Base-by-base conservation (phyloP, 1,284 basidiomycete genomes). In the Ceratobasidium sp. region DNA sequence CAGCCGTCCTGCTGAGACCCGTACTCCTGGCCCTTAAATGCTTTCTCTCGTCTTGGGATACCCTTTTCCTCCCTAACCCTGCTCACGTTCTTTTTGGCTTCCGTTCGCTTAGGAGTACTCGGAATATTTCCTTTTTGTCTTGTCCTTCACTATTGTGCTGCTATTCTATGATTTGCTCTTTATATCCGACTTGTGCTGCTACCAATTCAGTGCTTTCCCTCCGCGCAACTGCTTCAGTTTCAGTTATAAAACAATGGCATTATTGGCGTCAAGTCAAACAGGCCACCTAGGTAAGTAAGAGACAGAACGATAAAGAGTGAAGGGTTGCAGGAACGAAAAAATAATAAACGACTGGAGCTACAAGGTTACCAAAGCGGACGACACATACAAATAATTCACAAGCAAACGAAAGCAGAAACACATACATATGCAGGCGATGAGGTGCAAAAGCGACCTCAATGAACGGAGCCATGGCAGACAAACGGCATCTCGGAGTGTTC, bases 291-390 rank as follows among this genome's bases (percentile, higher is more conserved):
- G 58, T 52, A 61, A n/a, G 61, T 63, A 63, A 49, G 26, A 38
- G 26, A 26, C 23, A 38, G 35, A 54, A 62, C n/a, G 52, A 35
- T 30, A 72, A 62, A 21, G 69, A 72, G 21, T 47, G 69, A 61
- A 32, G 32, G 35, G 55, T 8, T 58, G 44, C 41, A 23, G 47
- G 52, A 47, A 52, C 43, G 28, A 44, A 52, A 16, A 59, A 62
- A 54, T 46, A 72, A 72, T 62, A 50, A 72, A 72, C 67, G 23
- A 58, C 52, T 70, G 55, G 58, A 62, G 58, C 58, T 72, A 72
- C 69, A 72, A 41, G 44, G 32, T 44, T 41, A 44, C 57, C 32
- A 72, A 72, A 49, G 44, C 21, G 26, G 49, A 26, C 18, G 52
- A 69, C 58, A 43, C 69, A 62, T 62, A 72, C 58, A 72, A 59